These are phyloP conservation scores for Mycena vulgaris DNA, from an alignment of 768 basidiomycete species.

Conservation along the genomic window DNA sequence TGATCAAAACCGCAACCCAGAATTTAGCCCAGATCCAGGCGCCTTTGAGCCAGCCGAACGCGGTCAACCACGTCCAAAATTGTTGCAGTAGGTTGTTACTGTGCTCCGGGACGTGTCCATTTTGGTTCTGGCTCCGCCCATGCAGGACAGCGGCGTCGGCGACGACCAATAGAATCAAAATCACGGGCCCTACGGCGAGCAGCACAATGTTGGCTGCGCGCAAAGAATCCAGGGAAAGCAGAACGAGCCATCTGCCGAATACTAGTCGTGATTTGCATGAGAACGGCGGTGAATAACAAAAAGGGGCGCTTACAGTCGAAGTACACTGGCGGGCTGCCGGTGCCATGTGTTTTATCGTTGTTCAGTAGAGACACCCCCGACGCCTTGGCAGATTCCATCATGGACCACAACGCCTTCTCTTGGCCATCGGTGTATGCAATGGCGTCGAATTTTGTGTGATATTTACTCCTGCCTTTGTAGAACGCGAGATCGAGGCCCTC, in stretches of 20 bases:
- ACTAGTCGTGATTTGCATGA: constrained; percentile 57
- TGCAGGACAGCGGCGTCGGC: constrained; percentile 30
- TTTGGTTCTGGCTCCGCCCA: constrained; percentile 25
- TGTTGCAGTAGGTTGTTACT: constrained; percentile 33
- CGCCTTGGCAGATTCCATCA: constrained; percentile 78
- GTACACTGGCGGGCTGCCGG: constrained; percentile 66
- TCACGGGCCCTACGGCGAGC: constrained; percentile 74
- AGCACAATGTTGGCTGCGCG: constrained; percentile 71
- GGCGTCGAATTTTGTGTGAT: constrained; percentile 84
- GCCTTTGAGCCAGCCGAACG: constrained; percentile 44
- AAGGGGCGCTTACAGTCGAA: constrained; percentile 74
- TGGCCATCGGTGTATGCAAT: constrained; percentile 71
- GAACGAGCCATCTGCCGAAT: constrained; percentile 67
- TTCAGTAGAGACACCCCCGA: constrained; percentile 72
- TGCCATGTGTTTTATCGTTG: constrained; percentile 47
- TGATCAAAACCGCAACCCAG: constrained; percentile 70
- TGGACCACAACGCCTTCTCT: constrained; percentile 77
- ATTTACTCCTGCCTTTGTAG: constrained; percentile 79
- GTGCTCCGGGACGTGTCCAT: constrained; percentile 37
- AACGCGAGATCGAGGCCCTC: constrained; percentile 86
- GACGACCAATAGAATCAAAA: constrained; percentile 61
- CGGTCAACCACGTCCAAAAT: constrained; percentile 44
- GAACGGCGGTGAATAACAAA: neutral
- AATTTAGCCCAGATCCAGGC: constrained; percentile 72
- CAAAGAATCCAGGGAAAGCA: constrained; percentile 68